Evolutionary conservation across 345 rosid genomes (phyloP), one percentile per base, ranked within the genome.

Genomic region (Trapa incisa): DNA sequence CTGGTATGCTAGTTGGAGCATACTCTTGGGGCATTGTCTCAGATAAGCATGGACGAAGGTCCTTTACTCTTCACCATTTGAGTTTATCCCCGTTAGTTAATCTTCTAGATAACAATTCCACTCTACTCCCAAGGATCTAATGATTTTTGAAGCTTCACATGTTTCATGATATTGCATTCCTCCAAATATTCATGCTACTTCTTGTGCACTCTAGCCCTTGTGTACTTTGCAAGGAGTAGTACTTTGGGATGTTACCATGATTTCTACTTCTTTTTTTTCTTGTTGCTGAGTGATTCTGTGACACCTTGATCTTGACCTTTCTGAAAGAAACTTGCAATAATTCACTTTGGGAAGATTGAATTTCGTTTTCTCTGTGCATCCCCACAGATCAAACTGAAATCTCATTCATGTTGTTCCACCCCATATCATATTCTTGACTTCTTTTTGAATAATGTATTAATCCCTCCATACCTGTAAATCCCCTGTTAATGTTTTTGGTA

Each of bases 21-120:
- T 89, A 86, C 78, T 81, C 89, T 10, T 92, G 96, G 98, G 98
- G 98, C 65, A 53, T 88, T 9, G 81, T 92, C 72, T 84, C 98
- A 12, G 98, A 92, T 63, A 84, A 82, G 75, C 68, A 82, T 68
- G 98, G 98, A 68, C 85, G 98, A 70, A 88, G 96, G 98, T 87
- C 16, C 22, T 74, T 29, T 6, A 15, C 76, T 68, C 56, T 56
- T 38, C 67, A 22, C 13, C 0, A 9, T 68, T 11, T 47, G 36
- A 64, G 48, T 35, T 37, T 38, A 11, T 52, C 48, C 48, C 13
- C 11, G 48, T 2, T 45, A 45, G 48, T 13, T 3, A 45, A 45
- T 45, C 48, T 13, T 45, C 48, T 45, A 45, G 7, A 45, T 45
- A 6, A 11, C 48, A 6, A 45, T 62, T 54, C 16, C 15, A 12